A percentile compares a stretch with the other conserved stretches of the same genome.
phyloP scores from a whole-genome alignment of 352 stramenopile species.

The Phytophthora macrochlamydospora region DNA sequence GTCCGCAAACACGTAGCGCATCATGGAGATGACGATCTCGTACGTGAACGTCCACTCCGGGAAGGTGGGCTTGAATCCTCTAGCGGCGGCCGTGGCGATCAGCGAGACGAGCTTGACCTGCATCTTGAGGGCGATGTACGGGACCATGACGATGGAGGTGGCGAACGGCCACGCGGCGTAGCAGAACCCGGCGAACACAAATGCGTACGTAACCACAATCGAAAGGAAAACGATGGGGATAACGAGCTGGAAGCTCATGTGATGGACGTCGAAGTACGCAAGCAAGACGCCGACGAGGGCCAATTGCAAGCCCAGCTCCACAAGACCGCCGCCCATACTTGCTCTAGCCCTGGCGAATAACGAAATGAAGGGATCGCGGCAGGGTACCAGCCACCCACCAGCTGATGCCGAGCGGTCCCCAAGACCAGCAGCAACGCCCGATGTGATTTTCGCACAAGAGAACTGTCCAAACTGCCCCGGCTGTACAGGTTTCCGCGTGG shows the following conservation, averaged over 20 bases:
- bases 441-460: not conserved
- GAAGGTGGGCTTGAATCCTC: slow-evolving; percentile 25
- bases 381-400: slow-evolving; percentile 3
- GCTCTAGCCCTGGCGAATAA: slow-evolving; percentile 1
- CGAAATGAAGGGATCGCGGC: slow-evolving; percentile 1
- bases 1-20: slow-evolving; percentile 32
- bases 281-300: slow-evolving; percentile 9
- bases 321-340: not conserved
- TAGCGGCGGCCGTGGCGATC: not conserved
- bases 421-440: not conserved
- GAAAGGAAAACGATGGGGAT: slow-evolving; percentile 8
- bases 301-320: slow-evolving; percentile 1
- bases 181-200: slow-evolving; percentile 21
- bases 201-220: slow-evolving; percentile 7
- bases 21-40: slow-evolving; percentile 28
- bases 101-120: slow-evolving; percentile 15
- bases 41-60: slow-evolving; percentile 40
- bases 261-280: slow-evolving; percentile 11
- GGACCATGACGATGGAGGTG: slow-evolving; percentile 13
- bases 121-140: slow-evolving; percentile 17
- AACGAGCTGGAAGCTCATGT: slow-evolving; percentile 2
- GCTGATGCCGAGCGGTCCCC: slow-evolving; percentile 2
- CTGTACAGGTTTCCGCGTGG: not conserved
- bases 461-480: not conserved
- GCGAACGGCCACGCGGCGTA: slow-evolving; percentile 11